These are phyloP conservation scores for Blepharisma undulans DNA, from an alignment of 169 alveolate species.

Conservation along the genomic window DNA sequence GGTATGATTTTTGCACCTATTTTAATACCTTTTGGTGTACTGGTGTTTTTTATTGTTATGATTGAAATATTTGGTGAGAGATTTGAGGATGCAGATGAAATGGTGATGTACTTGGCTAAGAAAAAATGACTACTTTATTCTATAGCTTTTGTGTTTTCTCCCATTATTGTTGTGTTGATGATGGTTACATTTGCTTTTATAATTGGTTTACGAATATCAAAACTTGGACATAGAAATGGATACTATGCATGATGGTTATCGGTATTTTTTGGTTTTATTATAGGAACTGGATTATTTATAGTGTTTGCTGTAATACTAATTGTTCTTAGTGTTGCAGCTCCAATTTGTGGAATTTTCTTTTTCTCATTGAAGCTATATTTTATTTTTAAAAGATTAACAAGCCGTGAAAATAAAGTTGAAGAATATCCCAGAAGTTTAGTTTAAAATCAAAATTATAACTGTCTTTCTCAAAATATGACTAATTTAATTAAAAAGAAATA, in stretches of 20 bases:
- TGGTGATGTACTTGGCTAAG: not conserved
- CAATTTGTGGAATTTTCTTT: not conserved
- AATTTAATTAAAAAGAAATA: no score
- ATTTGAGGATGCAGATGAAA: not conserved
- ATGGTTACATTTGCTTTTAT: not conserved
- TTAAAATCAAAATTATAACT: not conserved
- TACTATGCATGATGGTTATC: not conserved
- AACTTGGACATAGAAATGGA: not conserved
- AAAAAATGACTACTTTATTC: not conserved
- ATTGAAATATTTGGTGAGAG: not conserved
- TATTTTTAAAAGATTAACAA: not conserved
- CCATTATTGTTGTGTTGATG: not conserved
- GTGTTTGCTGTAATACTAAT: not conserved
- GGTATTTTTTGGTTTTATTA: not conserved
- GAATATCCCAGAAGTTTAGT: not conserved
- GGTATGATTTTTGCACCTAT: constrained; percentile 13
- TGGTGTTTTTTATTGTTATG: not conserved
- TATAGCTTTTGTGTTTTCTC: not conserved
- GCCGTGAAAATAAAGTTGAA: not conserved
- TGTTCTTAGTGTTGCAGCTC: not conserved
- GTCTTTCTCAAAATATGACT: not conserved
- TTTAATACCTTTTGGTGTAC: not conserved
- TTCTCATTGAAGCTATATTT: not conserved
- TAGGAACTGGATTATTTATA: not conserved
- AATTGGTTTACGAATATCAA: not conserved